Base-by-base conservation (phyloP, 1,284 basidiomycete species). In the Malassezia equina region DNA sequence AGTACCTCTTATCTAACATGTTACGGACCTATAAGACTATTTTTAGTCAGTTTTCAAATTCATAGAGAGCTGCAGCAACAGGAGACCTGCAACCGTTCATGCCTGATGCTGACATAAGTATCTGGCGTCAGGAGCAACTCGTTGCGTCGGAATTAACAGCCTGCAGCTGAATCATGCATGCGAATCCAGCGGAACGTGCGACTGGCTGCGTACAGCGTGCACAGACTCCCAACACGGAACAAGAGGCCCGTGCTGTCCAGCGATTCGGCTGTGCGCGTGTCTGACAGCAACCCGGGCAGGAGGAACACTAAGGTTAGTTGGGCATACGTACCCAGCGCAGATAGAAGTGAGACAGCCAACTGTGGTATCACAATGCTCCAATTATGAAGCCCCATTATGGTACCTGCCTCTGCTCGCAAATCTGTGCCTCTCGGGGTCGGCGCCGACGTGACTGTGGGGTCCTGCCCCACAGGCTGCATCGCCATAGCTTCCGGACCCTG, bases 231-330 rank as follows among this genome's bases (percentile, higher is more conserved):
- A 8, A 57, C 41, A 25, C 55, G 49, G 23, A 57, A 52, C 29
- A 57, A 25, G 15, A 57, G 46, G 33, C 55, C 55, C 36, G 49
- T 57, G 55, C 55, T 57, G 40, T 57, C 55, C 13, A 52, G 39
- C n/a, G 47, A 15, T 27, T 40, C 49, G 4, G 45, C 55, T 15
- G 50, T 43, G 11, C 43, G 11, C 19, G 8, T 15, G 31, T 48
- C 50, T 23, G 25, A 52, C 5, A 57, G 13, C 9, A 51, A 15
- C 8, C 24, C 4, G 1, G 55, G 55, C 46, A 57, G 23, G 17
- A 31, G 23, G 36, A 57, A 57, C 9, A 47, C 55, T 52, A 32
- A 13, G 31, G 40, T 51, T 8, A 50, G 29, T 17, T 23, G 29
- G 9, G 9, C 28, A n/a, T 23, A 51, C 44, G 31, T 45, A 50